These are phyloP conservation scores for Stylonectria norvegica DNA, from an alignment of 2,329 filamentous ascomycete genomes.

Conservation along the genomic window DNA sequence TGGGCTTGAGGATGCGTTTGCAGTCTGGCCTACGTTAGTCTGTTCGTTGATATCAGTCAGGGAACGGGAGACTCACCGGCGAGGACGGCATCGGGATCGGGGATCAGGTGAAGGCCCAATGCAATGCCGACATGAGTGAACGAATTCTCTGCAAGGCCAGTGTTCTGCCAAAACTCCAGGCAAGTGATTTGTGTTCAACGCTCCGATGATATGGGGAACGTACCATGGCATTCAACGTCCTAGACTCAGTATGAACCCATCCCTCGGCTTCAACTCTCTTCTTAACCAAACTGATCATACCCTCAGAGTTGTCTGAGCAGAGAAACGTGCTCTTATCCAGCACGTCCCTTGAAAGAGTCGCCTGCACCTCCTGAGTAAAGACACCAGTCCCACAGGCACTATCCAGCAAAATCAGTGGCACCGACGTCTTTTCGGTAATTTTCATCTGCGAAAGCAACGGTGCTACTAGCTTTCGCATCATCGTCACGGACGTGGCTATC, in stretches of 20 bases:
- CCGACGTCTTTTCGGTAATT: slow-evolving; percentile 12
- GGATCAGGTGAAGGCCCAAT: slow-evolving; percentile 47
- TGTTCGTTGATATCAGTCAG: background rate
- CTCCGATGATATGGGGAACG: too few species aligned
- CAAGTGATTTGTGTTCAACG: too few species aligned
- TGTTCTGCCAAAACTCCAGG: slow-evolving; percentile 30
- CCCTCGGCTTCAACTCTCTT: slow-evolving; percentile 37
- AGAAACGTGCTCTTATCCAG: slow-evolving; percentile 44
- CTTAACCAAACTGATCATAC: slow-evolving; percentile 40
- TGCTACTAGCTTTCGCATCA: slow-evolving; percentile 16
- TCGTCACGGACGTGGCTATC: slow-evolving; percentile 13
- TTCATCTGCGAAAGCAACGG: slow-evolving; percentile 27
- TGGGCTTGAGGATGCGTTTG: slow-evolving; percentile 37
- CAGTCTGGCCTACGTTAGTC: slow-evolving; percentile 26
- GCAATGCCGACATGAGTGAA: slow-evolving; percentile 45
- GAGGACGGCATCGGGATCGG: slow-evolving; percentile 35
- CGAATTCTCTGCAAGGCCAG: slow-evolving; percentile 34
- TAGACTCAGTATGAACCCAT: slow-evolving; percentile 46
- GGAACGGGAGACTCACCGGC: slow-evolving; percentile 19
- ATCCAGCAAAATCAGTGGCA: slow-evolving; percentile 45
- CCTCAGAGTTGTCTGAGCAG: slow-evolving; percentile 46
- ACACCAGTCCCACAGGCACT: slow-evolving; percentile 52
- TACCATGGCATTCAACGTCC: slow-evolving; percentile 46
- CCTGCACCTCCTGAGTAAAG: slow-evolving; percentile 44
- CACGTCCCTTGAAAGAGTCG: slow-evolving; percentile 34